Percentiles rank a stretch among this genome's conserved stretches.
phyloP scores from a whole-genome alignment of 352 stramenopile genomes.

The Thalassiosira livingstoniorum region DNA sequence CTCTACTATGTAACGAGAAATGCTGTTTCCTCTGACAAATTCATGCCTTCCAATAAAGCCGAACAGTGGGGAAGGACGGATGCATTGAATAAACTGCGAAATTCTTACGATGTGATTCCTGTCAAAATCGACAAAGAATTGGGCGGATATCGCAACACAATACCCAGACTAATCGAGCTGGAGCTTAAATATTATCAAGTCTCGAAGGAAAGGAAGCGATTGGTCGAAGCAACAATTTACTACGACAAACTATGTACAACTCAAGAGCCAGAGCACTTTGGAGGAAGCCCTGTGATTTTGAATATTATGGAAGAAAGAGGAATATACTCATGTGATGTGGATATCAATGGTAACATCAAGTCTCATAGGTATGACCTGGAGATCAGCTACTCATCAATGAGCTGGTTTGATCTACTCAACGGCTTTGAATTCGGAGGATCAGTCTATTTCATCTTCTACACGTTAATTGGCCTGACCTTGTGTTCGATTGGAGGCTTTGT shows the following conservation, averaged over 20 bases:
- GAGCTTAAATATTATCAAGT: constrained; percentile 76
- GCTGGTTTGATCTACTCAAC: constrained; percentile 95
- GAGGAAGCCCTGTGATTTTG: constrained; percentile 72
- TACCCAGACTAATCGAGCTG: constrained; percentile 66
- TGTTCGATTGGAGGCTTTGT: constrained; percentile 91
- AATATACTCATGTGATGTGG: constrained; percentile 69
- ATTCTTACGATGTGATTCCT: constrained; percentile 65
- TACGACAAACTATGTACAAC: constrained; percentile 83
- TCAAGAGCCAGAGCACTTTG: constrained; percentile 69
- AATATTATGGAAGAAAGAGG: constrained; percentile 75
- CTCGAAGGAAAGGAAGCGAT: constrained; percentile 59
- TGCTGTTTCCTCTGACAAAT: constrained; percentile 41
- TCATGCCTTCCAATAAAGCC: constrained; percentile 43
- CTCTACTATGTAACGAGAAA: constrained; percentile 82
- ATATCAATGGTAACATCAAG: constrained; percentile 75
- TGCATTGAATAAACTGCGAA: constrained; percentile 47
- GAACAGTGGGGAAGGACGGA: constrained; percentile 61
- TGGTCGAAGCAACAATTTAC: constrained; percentile 74
- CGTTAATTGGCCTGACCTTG: constrained; percentile 89
- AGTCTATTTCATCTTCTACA: constrained; percentile 95
- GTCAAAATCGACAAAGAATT: constrained; percentile 64
- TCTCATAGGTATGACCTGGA: constrained; percentile 88
- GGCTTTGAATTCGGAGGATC: constrained; percentile 93
- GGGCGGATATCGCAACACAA: constrained; percentile 58
- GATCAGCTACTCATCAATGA: constrained; percentile 90